phyloP scores from a whole-genome alignment of 371 early-diverging fungal genomes.

The Mucor racemosus region DNA sequence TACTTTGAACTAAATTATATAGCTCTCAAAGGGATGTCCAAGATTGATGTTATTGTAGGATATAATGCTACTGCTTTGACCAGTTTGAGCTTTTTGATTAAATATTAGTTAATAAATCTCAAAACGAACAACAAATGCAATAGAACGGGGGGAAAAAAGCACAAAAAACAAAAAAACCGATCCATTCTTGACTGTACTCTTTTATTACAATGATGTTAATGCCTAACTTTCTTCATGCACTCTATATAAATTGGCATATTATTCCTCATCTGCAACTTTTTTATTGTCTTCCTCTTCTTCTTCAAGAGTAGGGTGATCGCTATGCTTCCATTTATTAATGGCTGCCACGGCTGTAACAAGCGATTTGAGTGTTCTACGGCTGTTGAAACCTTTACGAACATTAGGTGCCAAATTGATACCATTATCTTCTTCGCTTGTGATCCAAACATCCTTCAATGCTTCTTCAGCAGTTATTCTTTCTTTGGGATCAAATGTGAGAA shows the following conservation, averaged over 20 bases:
- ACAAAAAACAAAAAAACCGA: too few species aligned
- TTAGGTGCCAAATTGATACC: slow-evolving; percentile 35
- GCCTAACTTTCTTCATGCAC: too few species aligned
- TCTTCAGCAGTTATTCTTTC: slow-evolving; percentile 72
- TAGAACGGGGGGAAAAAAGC: too few species aligned
- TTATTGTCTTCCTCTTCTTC: slow-evolving; percentile 3
- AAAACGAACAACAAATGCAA: too few species aligned
- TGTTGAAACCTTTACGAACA: slow-evolving; percentile 39
- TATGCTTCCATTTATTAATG: slow-evolving; percentile 19
- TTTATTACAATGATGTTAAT: too few species aligned
- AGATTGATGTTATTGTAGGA: too few species aligned
- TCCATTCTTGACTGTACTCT: too few species aligned
- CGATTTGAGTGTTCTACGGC: slow-evolving; percentile 28
- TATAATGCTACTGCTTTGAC: too few species aligned
- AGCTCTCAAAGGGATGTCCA: too few species aligned
- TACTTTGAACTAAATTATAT: too few species aligned
- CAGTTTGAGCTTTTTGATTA: too few species aligned
- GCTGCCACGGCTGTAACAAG: slow-evolving; percentile 31
- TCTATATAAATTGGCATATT: neutral
- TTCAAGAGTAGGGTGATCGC: slow-evolving; percentile 1
- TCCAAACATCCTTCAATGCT: slow-evolving; percentile 77
- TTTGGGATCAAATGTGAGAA: slow-evolving; percentile 73
- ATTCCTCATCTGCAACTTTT: neutral
- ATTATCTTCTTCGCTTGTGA: slow-evolving; percentile 28
- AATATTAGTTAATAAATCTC: too few species aligned